Base-by-base conservation (phyloP, 2,329 filamentous ascomycete species). In the Nigrospora oryzae region DNA sequence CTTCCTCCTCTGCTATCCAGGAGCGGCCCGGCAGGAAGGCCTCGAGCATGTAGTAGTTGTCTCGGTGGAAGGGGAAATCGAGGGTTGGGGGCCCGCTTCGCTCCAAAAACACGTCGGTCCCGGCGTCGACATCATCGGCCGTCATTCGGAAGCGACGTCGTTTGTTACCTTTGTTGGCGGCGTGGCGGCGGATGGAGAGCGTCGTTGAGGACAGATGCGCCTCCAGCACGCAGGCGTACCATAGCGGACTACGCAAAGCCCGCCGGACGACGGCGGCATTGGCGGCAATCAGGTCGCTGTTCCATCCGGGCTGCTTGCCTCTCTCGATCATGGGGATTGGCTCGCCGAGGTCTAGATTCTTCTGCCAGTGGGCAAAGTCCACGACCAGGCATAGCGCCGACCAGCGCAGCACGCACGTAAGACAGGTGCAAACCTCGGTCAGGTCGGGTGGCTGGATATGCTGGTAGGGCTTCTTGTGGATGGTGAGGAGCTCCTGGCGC, bases 31-130 rank as follows among this genome's bases (percentile, higher is more conserved):
- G 78, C 40, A 81, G 53, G 50, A 75, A 81, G 1, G 72, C 73
- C 54, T 79, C 67, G 28, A 81, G 64, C 63, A 75, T 70, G 53
- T 81, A 77, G 53, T 81, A 81, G 38, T 74, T 70, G 46, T 81
- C 78, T 17, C 78, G 62, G 42, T 74, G 67, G 45, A 67, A 78
- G 0, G 75, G 76, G 11, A 77, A 69, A 43, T 79, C 73, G 11
- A 72, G 53, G 1, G 69, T 73, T 0, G 67, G 65, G 4, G 74
- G 75, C 0, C 77, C 77, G 17, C 63, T 65, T 14, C 71, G 63
- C 16, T 66, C 62, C 12, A 81, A 56, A 45, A 80, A 81, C 0
- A 46, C 51, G 49, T 81, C 77, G 0, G 67, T 73, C 10, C 65
- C 74, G 0, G 63, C 56, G 1, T 55, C 57, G 3, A 63, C 66